A percentile compares a stretch with the other conserved stretches of the same genome.
phyloP scores from a whole-genome alignment of 2,329 filamentous ascomycete species.

The Aureobasidium mangrovei region DNA sequence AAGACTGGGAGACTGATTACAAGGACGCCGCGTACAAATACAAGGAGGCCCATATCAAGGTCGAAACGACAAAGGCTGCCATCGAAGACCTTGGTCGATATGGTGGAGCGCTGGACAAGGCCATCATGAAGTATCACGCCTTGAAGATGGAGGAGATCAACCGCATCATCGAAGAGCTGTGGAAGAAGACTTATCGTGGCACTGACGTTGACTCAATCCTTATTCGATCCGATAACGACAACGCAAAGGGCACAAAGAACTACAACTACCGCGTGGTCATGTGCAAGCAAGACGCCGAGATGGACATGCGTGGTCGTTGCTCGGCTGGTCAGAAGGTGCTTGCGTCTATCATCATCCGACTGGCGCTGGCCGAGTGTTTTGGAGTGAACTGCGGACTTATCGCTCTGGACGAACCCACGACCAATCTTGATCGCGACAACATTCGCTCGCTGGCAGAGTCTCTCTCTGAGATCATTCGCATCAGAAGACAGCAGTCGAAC shows the following conservation, averaged over 20 bases:
- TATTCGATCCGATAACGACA: conserved; percentile 86
- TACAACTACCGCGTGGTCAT: conserved; percentile 98
- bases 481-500: conserved; percentile 76
- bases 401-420: conserved; percentile 93
- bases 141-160: conserved; percentile 99
- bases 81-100: conserved; percentile 85
- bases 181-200: conserved; percentile 92
- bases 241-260: conserved; percentile 60
- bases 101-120: conserved; percentile 76
- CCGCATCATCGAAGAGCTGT: conserved; percentile 87
- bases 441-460: conserved; percentile 81
- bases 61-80: conserved; percentile 84
- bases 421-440: conserved; percentile 91
- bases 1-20: conserved; percentile 81
- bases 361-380: conserved; percentile 93
- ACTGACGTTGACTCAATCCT: conserved; percentile 96
- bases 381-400: conserved; percentile 93
- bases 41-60: conserved; percentile 79
- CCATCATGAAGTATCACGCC: conserved; percentile 93
- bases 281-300: conserved; percentile 93
- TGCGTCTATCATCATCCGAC: conserved; percentile 91
- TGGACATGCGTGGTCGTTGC: conserved; percentile 99
- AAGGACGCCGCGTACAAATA: conserved; percentile 72
- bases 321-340: conserved; percentile 95
- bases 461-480: conserved; percentile 77